Conservation (phyloP, 2,329 filamentous ascomycete species). For the Aspergillus sp. region DNA sequence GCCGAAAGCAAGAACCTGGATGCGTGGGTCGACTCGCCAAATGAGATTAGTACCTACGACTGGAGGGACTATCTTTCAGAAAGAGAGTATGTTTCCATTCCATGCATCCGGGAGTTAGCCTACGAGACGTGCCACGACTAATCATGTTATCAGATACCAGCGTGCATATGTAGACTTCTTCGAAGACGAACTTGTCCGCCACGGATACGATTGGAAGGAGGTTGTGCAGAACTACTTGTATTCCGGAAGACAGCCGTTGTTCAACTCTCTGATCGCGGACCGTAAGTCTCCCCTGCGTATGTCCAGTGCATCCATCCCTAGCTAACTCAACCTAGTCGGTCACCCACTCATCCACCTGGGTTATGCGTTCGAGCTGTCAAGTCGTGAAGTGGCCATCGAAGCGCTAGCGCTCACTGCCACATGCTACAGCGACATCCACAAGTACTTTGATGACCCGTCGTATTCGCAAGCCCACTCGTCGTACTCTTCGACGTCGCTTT, state of each 20-base stretch:
- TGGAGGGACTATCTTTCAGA: constrained; percentile 85
- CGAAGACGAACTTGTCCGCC: constrained; percentile 78
- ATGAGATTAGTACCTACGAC: constrained; percentile 77
- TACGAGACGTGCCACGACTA: not conserved
- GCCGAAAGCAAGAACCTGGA: constrained; percentile 69
- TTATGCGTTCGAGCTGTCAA: constrained; percentile 89
- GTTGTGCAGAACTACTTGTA: constrained; percentile 77
- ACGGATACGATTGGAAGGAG: constrained; percentile 79
- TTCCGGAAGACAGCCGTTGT: constrained; percentile 64
- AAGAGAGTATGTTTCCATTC: constrained; percentile 50
- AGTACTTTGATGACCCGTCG: constrained; percentile 67
- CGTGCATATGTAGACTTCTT: constrained; percentile 93
- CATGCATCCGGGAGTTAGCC: not conserved
- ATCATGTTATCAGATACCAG: constrained; percentile 61
- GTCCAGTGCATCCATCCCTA: not conserved
- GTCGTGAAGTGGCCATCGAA: constrained; percentile 83
- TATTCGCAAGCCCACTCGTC: constrained; percentile 64
- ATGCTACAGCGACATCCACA: constrained; percentile 57
- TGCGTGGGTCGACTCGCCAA: constrained; percentile 78
- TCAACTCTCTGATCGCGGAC: constrained; percentile 76
- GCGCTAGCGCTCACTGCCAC: constrained; percentile 69
- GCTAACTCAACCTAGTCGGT: constrained; percentile 59
- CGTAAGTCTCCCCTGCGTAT: constrained; percentile 56
- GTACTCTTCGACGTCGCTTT: constrained; percentile 60
- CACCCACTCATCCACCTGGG: constrained; percentile 92